A percentile compares a stretch with the other conserved stretches of the same genome.
Evolutionary conservation across 208 protist species (phyloP).

Genomic region (Porcisia deanei): DNA sequence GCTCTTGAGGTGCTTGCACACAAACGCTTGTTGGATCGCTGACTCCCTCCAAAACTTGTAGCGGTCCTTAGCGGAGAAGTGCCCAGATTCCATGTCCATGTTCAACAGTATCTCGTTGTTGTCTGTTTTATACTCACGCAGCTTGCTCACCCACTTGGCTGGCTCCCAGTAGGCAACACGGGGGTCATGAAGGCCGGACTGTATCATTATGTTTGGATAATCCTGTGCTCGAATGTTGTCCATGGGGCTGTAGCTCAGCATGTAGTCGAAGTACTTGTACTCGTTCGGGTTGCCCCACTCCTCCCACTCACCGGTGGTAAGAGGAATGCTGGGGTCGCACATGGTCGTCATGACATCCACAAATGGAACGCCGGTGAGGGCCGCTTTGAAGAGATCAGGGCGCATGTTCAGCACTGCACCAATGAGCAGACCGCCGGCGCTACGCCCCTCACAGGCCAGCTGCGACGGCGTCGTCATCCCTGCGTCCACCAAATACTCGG

Average conservation of each 20-base stretch:
- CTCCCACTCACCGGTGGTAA: slow-evolving; percentile 92
- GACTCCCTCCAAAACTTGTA: slow-evolving; percentile 89
- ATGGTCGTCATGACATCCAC: slow-evolving; percentile 96
- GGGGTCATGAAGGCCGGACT: slow-evolving; percentile 86
- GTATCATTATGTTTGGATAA: slow-evolving; percentile 86
- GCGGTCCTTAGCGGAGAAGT: slow-evolving; percentile 90
- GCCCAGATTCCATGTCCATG: slow-evolving; percentile 90
- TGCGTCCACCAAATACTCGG: slow-evolving; percentile 82
- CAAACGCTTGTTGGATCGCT: slow-evolving; percentile 90
- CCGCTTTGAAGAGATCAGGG: slow-evolving; percentile 85
- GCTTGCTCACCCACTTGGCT: slow-evolving; percentile 88
- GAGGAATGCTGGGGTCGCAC: slow-evolving; percentile 90
- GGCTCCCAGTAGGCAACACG: slow-evolving; percentile 94
- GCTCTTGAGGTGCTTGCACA: slow-evolving; percentile 84
- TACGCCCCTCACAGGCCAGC: slow-evolving; percentile 90
- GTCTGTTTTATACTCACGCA: slow-evolving; percentile 83
- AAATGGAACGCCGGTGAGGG: slow-evolving; percentile 92
- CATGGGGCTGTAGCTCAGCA: slow-evolving; percentile 93
- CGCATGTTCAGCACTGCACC: slow-evolving; percentile 93
- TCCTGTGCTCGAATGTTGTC: slow-evolving; percentile 90
- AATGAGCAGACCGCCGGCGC: slow-evolving; percentile 93
- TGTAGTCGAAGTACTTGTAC: slow-evolving; percentile 94
- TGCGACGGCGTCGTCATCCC: slow-evolving; percentile 63
- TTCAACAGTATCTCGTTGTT: slow-evolving; percentile 83
- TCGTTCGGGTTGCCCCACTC: slow-evolving; percentile 97